A percentile compares a stretch with the other conserved stretches of the same genome.
Evolutionary conservation across 2,329 filamentous ascomycete species (phyloP).

Genomic region (Sclerotinia sclerotiorum): DNA sequence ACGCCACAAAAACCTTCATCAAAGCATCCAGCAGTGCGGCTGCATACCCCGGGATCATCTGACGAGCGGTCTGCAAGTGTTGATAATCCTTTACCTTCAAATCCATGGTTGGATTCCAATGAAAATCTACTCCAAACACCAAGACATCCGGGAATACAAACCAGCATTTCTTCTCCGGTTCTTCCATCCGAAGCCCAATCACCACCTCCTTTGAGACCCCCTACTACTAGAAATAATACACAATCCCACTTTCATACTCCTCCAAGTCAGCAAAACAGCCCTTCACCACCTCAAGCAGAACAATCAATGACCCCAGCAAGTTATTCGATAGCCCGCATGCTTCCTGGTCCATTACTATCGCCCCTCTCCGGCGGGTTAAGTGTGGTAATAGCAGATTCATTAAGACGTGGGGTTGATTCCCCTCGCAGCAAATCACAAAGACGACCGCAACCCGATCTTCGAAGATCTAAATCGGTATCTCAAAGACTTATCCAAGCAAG

Average conservation of each 20-base stretch:
- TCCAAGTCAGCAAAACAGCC: conserved; percentile 37
- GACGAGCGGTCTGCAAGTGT: conserved; percentile 25
- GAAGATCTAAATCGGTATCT: conserved; percentile 36
- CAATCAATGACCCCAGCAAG: conserved; percentile 45
- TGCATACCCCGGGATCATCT: conserved; percentile 25
- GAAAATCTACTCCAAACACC: conserved; percentile 31
- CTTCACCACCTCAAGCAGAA: conserved; percentile 43
- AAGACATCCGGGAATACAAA: conserved; percentile 33
- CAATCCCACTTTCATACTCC: conserved; percentile 37
- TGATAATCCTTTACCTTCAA: conserved; percentile 34
- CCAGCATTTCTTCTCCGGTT: conserved; percentile 35
- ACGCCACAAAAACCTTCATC: conserved; percentile 34
- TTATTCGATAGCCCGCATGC: conserved; percentile 52
- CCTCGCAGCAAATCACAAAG: conserved; percentile 39
- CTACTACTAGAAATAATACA: conserved; percentile 33
- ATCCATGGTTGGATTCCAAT: conserved; percentile 35
- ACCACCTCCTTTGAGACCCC: conserved; percentile 29
- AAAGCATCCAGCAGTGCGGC: conserved; percentile 28
- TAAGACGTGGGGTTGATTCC: conserved; percentile 56
- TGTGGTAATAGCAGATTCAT: conserved; percentile 63
- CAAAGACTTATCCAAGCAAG: conserved; percentile 30
- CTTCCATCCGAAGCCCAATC: conserved; percentile 38
- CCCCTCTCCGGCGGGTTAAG: conserved; percentile 60
- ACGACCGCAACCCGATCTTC: conserved; percentile 36
- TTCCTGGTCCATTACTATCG: conserved; percentile 58